Evolutionary conservation across 371 early-diverging fungal genomes (phyloP), one percentile per base, ranked within the genome.

Genomic region (Mortierella sp.): DNA sequence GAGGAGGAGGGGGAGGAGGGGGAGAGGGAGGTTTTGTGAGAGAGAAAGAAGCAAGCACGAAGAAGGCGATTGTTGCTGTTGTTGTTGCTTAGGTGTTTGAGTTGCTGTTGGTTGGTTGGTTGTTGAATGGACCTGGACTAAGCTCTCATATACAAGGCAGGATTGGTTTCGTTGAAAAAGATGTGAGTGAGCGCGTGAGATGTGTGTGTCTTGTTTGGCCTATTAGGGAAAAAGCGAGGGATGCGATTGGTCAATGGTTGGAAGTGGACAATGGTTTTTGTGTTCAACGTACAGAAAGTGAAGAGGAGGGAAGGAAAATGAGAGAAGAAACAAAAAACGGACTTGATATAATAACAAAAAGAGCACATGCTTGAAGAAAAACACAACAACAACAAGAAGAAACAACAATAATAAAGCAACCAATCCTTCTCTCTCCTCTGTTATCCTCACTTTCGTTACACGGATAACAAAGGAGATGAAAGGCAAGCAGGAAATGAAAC

Each of bases 341-440:
- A 24, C 43, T 44, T 18, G 56, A 55, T 10, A 16, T 8, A 32
- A 38, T 70, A 44, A 65, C 18, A 32, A 29, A 71, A 77, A 8
- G 77, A 55, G 54, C 72, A 77, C 56, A 72, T 72, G 46, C 43
- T 41, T 38, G 27, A 8, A 29, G 4, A 58, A 58, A 29, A 58
- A 29, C 12, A 29, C 29, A 58, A 27, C 29, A 58, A 27, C 58
- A 56, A 10, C 60, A 60, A 32, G 11, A 21, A 55, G 27, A n/a
- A n/a, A 29, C 60, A 32, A 32, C 16, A n/a, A 56, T 14, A n/a
- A n/a, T 32, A 60, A 32, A 16, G 16, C 60, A 32, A 18, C 32
- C 16, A 4, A 5, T 32, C 58, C 27, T 29, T 29, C 27, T 32
- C 32, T 51, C 21, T 51, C 16, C 18, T 6, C 51, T 21, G 5